Evolutionary conservation across 2,329 filamentous ascomycete genomes (phyloP).

Genomic region (Cordyceps farinosa): DNA sequence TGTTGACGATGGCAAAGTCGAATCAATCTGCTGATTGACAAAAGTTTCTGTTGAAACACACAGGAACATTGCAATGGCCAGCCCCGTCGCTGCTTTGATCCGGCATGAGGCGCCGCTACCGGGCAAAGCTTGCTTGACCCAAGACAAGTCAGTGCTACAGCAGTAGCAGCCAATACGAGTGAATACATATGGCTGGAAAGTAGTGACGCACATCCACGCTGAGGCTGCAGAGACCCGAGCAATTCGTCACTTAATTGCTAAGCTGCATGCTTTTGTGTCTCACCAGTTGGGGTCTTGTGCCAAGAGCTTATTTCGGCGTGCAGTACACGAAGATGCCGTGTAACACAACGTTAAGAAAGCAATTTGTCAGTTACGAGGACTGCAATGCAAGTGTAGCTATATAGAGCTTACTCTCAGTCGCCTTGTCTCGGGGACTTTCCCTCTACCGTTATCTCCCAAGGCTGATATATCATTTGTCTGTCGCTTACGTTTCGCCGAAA

Average conservation of each 20-base stretch:
- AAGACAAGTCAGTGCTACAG: not conserved
- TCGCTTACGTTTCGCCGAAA: not conserved
- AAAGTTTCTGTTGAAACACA: not conserved
- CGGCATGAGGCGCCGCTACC: not conserved
- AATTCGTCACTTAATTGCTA: not conserved
- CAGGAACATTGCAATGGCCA: not conserved
- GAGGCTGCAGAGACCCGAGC: not conserved
- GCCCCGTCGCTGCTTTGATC: not conserved
- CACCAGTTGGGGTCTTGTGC: not conserved
- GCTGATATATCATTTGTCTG: not conserved
- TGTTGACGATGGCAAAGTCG: not conserved
- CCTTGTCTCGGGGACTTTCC: too few species aligned
- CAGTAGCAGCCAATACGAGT: not conserved
- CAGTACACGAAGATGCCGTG: conserved; percentile 15
- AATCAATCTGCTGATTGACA: not conserved
- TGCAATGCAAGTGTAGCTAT: not conserved
- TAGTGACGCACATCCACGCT: not conserved
- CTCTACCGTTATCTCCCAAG: not conserved
- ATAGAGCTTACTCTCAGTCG: not conserved
- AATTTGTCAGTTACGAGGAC: conserved; percentile 8
- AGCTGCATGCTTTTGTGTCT: not conserved
- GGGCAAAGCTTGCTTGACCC: not conserved
- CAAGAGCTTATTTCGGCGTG: conserved; percentile 3
- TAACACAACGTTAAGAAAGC: not conserved
- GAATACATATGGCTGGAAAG: not conserved